Percentiles rank a stretch among this genome's conserved stretches.
Evolutionary conservation across 2,329 filamentous ascomycete genomes (phyloP).

Genomic region (Trichoderma atrobrunneum): DNA sequence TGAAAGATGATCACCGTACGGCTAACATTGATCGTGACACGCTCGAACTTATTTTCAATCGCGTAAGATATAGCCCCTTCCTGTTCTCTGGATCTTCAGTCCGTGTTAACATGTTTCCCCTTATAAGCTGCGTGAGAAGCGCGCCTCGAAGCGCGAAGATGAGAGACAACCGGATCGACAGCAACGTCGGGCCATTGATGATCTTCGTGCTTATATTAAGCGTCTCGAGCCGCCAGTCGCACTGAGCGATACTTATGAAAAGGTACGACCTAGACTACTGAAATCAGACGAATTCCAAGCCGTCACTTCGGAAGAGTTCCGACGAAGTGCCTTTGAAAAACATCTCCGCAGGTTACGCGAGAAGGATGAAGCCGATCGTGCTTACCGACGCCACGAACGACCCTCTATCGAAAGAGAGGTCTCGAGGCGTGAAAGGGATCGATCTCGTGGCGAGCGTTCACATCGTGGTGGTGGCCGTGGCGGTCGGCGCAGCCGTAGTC

Average conservation of each 20-base stretch:
- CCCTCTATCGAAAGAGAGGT: constrained; percentile 49
- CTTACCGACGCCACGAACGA: constrained; percentile 57
- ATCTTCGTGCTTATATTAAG: constrained; percentile 81
- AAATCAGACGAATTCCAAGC: constrained; percentile 82
- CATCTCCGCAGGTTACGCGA: constrained; percentile 86
- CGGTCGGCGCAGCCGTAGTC: constrained; percentile 72
- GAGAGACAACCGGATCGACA: constrained; percentile 82
- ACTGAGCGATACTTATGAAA: constrained; percentile 80
- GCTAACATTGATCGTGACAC: constrained; percentile 80
- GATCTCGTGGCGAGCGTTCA: constrained; percentile 59
- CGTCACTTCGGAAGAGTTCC: constrained; percentile 77
- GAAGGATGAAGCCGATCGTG: constrained; percentile 75
- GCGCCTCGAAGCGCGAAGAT: constrained; percentile 76
- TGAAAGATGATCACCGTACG: constrained; percentile 84
- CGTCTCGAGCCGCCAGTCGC: constrained; percentile 82
- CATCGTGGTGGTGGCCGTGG: constrained; percentile 57
- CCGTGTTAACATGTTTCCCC: constrained; percentile 9
- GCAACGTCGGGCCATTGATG: constrained; percentile 80
- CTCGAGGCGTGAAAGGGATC: constrained; percentile 61
- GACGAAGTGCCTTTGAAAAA: constrained; percentile 85
- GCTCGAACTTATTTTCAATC: constrained; percentile 78
- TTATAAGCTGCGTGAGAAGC: constrained; percentile 75
- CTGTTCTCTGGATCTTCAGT: not conserved
- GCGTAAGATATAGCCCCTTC: constrained; percentile 46
- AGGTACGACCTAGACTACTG: constrained; percentile 74